Evolutionary conservation across 768 basidiomycete genomes (phyloP), one percentile per base, ranked within the genome.

Genomic region (Sistotremastrum suecicum): DNA sequence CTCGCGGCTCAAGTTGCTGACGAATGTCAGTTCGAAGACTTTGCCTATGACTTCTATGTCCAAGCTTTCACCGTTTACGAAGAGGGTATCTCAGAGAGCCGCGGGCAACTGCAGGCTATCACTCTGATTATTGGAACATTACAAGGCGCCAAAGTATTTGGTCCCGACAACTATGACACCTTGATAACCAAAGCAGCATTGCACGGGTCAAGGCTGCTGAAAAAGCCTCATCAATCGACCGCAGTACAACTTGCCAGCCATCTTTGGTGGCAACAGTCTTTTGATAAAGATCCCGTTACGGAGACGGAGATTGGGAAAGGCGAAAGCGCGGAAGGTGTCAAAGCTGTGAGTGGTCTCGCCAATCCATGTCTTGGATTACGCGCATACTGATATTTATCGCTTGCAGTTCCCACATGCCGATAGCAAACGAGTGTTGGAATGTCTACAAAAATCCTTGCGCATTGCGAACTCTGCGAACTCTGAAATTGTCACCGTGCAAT

Each of bases 11-110:
- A 97, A 60, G 83, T 95, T 31, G 78, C 94, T 0, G 94, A 95
- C 56, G 89, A 94, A 58, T 89, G 88, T 48, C 87, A 80, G 0
- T 88, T 97, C 53, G 92, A 95, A 62, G 92, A 98, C 59, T 77
- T 98, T 48, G 80, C 89, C 10, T 99, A 99, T 59, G 94, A 99
- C 60, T 80, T 98, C 54, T 97, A 92, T 56, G 95, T 98, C 9
- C 91, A 97, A 60, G 89, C 92, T 0, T 97, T 99, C 61, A 90
- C 83, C 30, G 90, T 98, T 8, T 98, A 99, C 64, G 95, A 99
- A 60, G 95, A 99, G 61, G 83, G 76, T 55, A 98, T 99, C 42
- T 91, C 87, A 39, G 95, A 99, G 58, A 88, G 85, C 34, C 77
- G 94, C 3, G 90, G 90, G 4, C 95, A 99, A 61, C 66, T 99